phyloP scores from a whole-genome alignment of 441 rosid species.

The Gossypium davidsonii region DNA sequence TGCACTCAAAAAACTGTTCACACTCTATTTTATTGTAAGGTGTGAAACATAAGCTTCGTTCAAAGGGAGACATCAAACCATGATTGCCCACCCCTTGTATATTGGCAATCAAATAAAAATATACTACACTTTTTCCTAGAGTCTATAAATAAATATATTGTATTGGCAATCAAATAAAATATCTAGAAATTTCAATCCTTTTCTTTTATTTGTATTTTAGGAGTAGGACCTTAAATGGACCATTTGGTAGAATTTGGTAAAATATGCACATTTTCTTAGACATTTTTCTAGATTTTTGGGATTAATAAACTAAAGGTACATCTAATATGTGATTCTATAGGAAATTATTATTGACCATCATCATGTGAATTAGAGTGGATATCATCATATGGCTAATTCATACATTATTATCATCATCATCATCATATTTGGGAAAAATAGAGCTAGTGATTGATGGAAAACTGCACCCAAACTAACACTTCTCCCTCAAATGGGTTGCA shows the following conservation, averaged over 20 bases:
- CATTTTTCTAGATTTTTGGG: not conserved
- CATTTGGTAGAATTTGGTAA: too few species aligned
- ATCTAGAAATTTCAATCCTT: not conserved
- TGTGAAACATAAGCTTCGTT: conserved; percentile 49
- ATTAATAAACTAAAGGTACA: not conserved
- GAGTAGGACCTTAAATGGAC: too few species aligned
- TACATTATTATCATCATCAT: conserved; percentile 4
- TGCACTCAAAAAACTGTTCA: conserved; percentile 26
- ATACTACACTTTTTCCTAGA: conserved; percentile 18
- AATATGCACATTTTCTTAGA: too few species aligned
- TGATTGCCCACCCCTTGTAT: conserved; percentile 36
- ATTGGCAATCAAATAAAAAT: conserved; percentile 1
- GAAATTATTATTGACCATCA: conserved; percentile 38
- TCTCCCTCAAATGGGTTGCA: not conserved
- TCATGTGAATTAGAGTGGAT: conserved; percentile 32
- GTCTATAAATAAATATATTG: not conserved
- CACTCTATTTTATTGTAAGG: conserved; percentile 21
- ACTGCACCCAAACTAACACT: conserved; percentile 7
- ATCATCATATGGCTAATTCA: conserved; percentile 17
- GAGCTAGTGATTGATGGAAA: conserved; percentile 15
- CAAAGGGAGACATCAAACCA: conserved; percentile 33
- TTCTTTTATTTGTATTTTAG: not conserved
- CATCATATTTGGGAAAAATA: conserved; percentile 3
- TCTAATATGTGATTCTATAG: conserved; percentile 18
- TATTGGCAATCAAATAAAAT: conserved; percentile 15